These are phyloP conservation scores for Diversispora epigaea DNA, from an alignment of 192 early-diverging fungal species.

Conservation along the genomic window DNA sequence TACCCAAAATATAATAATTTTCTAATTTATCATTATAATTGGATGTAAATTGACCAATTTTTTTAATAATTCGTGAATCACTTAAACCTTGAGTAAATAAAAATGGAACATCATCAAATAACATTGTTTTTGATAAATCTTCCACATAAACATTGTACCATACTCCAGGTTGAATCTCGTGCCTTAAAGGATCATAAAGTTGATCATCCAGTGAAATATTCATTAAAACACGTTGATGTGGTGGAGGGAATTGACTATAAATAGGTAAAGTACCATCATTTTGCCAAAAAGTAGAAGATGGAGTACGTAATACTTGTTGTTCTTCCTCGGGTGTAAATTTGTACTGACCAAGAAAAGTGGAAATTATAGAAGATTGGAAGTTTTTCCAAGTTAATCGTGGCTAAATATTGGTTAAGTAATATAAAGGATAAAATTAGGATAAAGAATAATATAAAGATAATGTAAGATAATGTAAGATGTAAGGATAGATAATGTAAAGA, in stretches of 20 bases:
- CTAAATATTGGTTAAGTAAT: not conserved
- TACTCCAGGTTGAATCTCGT: slow-evolving; percentile 19
- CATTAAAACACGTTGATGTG: slow-evolving; percentile 22
- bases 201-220: slow-evolving; percentile 24
- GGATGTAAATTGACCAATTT: not conserved
- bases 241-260: slow-evolving; percentile 18
- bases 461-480: too few relatives aligned
- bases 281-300: slow-evolving; percentile 27
- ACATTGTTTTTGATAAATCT: slow-evolving; percentile 16
- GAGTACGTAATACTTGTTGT: slow-evolving; percentile 30
- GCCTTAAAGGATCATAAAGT: slow-evolving; percentile 28
- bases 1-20: too few relatives aligned
- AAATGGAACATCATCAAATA: slow-evolving; percentile 19
- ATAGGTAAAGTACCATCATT: slow-evolving; percentile 22
- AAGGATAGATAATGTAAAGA: not conserved
- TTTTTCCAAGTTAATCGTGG: slow-evolving; percentile 22
- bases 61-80: not conserved
- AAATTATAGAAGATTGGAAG: not conserved
- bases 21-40: too few relatives aligned
- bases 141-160: slow-evolving; percentile 32
- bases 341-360: slow-evolving; percentile 17
- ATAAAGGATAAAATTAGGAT: not conserved
- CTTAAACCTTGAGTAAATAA: not conserved
- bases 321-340: slow-evolving; percentile 17
- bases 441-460: not conserved